Evolutionary conservation across 208 protist species (phyloP).

Genomic region (Strigomonas oncopelti): DNA sequence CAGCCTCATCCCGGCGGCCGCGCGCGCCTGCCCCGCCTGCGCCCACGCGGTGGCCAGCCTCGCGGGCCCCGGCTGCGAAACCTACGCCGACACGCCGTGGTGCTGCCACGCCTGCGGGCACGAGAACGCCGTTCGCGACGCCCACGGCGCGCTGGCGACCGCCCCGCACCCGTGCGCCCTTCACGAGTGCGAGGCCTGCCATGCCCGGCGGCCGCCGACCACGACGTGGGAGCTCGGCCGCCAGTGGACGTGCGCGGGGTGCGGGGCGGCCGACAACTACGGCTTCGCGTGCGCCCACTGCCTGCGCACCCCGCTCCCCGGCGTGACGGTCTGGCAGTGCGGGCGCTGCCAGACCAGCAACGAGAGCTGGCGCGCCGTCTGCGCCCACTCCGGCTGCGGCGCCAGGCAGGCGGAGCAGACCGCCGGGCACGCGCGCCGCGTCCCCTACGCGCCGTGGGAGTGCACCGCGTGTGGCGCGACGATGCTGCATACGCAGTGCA

Average conservation of each 20-base stretch:
- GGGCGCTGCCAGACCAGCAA: slow-evolving; percentile 23
- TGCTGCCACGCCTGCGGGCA: slow-evolving; percentile 33
- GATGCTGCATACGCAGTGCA: slow-evolving; percentile 28
- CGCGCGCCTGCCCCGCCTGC: slow-evolving; percentile 36
- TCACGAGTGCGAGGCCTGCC: slow-evolving; percentile 33
- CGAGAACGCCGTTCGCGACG: slow-evolving; percentile 19
- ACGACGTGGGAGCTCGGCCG: slow-evolving; percentile 30
- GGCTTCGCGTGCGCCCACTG: slow-evolving; percentile 39
- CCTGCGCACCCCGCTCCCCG: slow-evolving; percentile 21
- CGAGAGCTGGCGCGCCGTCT: slow-evolving; percentile 34
- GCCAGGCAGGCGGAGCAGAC: slow-evolving; percentile 9
- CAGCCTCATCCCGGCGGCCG: slow-evolving; percentile 20
- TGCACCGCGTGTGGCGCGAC: slow-evolving; percentile 38
- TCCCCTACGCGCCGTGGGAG: slow-evolving; percentile 46
- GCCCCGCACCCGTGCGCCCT: neutral
- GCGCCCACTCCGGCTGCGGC: slow-evolving; percentile 38
- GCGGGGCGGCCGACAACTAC: slow-evolving; percentile 17
- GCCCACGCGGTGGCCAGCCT: slow-evolving; percentile 18
- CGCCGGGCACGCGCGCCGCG: no score
- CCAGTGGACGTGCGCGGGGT: slow-evolving; percentile 37
- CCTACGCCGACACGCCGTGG: slow-evolving; percentile 22
- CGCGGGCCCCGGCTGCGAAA: slow-evolving; percentile 14
- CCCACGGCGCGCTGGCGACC: neutral
- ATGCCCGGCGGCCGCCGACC: slow-evolving; percentile 24
- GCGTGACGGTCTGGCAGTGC: slow-evolving; percentile 53